These are phyloP conservation scores for Aristolochia californica DNA, from an alignment of 164 flowering plant species.

Conservation along the genomic window DNA sequence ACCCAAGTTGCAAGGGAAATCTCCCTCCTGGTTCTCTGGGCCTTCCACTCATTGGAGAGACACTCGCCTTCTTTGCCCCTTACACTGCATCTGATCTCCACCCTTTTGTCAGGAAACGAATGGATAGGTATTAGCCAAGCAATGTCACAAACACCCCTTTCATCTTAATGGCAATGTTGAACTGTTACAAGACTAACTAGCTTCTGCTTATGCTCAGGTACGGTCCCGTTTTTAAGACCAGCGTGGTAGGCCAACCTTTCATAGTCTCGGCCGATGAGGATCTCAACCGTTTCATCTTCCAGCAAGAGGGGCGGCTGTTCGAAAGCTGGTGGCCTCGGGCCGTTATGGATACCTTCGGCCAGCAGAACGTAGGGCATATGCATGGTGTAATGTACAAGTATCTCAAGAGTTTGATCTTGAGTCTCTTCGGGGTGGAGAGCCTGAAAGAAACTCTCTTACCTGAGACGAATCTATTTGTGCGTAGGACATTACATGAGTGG, in stretches of 20 bases:
- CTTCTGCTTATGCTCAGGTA: conserved; percentile 12
- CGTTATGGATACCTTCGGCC: conserved; percentile 20
- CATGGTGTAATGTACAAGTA: conserved; percentile 28
- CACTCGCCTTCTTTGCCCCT: conserved; percentile 23
- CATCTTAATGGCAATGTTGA: not conserved
- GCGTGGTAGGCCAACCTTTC: conserved; percentile 21
- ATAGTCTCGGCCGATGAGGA: conserved; percentile 28
- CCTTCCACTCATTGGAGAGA: conserved; percentile 27
- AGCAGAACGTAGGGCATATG: conserved; percentile 15
- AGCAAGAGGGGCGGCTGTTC: conserved; percentile 29
- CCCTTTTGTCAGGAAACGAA: conserved; percentile 22
- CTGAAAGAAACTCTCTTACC: conserved; percentile 22
- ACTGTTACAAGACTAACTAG: too few species aligned
- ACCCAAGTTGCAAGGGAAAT: conserved; percentile 21
- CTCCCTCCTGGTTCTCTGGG: conserved; percentile 38
- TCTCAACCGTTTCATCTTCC: conserved; percentile 24
- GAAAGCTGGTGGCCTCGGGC: conserved; percentile 27
- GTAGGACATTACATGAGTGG: conserved; percentile 12
- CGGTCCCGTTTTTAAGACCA: conserved; percentile 26
- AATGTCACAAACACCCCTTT: not conserved
- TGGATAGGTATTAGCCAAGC: conserved; percentile 25
- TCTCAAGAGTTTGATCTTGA: conserved; percentile 22
- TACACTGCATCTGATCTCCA: conserved; percentile 17
- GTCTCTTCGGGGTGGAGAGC: conserved; percentile 25
- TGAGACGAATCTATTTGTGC: conserved; percentile 13